Percentiles rank a stretch among this genome's conserved stretches.
phyloP scores from a whole-genome alignment of 1,139 yeast genomes.

The Diutina pseudorugosa region DNA sequence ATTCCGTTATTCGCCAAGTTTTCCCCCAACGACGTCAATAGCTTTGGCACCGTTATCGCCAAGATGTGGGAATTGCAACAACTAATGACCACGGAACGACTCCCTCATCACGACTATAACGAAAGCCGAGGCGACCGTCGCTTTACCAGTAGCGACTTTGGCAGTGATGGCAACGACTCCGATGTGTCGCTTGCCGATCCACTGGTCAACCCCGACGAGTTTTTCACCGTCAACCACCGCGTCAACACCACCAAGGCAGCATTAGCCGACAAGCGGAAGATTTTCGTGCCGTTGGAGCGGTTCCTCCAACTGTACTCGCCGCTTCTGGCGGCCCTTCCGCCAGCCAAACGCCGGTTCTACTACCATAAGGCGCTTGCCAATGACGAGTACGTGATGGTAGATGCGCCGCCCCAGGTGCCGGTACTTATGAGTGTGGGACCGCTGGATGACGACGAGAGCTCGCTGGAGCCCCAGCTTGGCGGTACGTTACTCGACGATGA shows the following conservation, averaged over 20 bases:
- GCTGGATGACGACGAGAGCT: conserved; percentile 2
- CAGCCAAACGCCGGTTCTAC: conserved; percentile 19
- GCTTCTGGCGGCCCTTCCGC: conserved; percentile 19
- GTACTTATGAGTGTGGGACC: not conserved
- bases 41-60: conserved; percentile 39
- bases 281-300: conserved; percentile 4
- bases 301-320: conserved; percentile 16
- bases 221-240: conserved; percentile 33
- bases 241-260: conserved; percentile 7
- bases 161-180: conserved; percentile 25
- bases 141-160: conserved; percentile 9
- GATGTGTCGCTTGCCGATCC: conserved; percentile 44
- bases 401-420: not conserved
- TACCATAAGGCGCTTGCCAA: conserved; percentile 12
- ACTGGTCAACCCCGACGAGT: conserved; percentile 33
- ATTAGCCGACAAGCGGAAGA: not conserved
- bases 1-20: conserved; percentile 64
- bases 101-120: conserved; percentile 11
- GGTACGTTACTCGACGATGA: conserved; percentile 9
- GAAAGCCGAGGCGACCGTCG: conserved; percentile 11
- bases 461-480: conserved; percentile 1
- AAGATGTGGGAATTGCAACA: conserved; percentile 34
- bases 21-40: conserved; percentile 31
- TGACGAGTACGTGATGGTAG: not conserved
- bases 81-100: not conserved